Evolutionary conservation across 169 alveolate species (phyloP).

Genomic region (Eimeria mitis): DNA sequence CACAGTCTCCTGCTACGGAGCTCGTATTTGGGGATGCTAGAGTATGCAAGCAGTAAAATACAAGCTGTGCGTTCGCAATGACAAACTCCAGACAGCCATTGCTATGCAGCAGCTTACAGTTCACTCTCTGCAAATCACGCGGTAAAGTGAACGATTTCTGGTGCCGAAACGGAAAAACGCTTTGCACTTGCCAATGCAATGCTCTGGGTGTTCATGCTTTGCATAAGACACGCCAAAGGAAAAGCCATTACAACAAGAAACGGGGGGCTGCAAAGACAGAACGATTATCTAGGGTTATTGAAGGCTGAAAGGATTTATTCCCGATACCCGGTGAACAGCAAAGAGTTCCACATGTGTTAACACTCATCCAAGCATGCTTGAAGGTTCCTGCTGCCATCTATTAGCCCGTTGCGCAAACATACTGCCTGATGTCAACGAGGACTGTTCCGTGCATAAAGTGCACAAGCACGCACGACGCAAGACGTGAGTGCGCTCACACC

Average conservation of each 20-base stretch:
- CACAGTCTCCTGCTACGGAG: neutral
- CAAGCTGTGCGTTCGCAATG: neutral
- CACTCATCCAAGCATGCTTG: neutral
- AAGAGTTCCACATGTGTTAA: neutral
- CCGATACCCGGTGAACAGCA: neutral
- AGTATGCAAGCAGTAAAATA: neutral
- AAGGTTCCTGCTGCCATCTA: no score
- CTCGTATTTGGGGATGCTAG: neutral
- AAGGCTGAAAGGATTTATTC: neutral
- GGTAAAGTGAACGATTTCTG: no score
- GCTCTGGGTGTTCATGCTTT: neutral
- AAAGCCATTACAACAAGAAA: neutral
- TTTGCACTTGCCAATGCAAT: neutral
- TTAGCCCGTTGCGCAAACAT: neutral
- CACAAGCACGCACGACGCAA: neutral
- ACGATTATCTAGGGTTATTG: neutral
- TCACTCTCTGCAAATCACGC: no score
- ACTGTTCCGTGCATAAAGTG: neutral
- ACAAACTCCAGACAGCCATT: neutral
- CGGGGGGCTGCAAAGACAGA: neutral
- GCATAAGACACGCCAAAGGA: neutral
- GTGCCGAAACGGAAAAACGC: neutral
- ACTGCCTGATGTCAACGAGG: neutral
- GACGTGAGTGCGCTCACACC: neutral
- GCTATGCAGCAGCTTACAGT: neutral